Evolutionary conservation across 2,329 filamentous ascomycete genomes (phyloP), one percentile per base, ranked within the genome.

Genomic region (Eutypa lata): DNA sequence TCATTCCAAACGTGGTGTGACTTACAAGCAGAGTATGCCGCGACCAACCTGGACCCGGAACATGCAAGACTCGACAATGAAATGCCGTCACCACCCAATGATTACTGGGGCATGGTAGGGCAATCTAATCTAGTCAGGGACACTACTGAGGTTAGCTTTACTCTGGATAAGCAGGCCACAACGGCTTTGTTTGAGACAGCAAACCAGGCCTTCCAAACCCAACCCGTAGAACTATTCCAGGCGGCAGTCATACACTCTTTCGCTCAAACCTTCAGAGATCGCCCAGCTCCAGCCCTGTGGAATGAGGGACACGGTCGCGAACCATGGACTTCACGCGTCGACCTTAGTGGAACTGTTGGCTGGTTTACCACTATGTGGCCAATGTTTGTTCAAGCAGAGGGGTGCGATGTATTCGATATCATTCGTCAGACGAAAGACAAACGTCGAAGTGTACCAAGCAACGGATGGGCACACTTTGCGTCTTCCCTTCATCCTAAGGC

Each of bases 381-480:
- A 5, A 28, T 52, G 6, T 24, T 48, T 21, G 24, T 40, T n/a
- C n/a, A 31, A 11, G 19, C 24, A 14, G 14, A 43, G 16, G n/a
- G 22, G 13, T 22, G 2, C 21, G n/a, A 28, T 19, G 18, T 49
- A 5, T 19, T 38, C 14, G 46, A 48, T 2, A 28, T 40, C n/a
- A 21, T 54, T 24, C 42, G 49, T 3, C 31, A 37, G 3, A 49
- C 45, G 7, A 54, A 51, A 44, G 49, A 51, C 24, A 13, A 31
- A 10, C 49, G 47, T 13, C 37, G 26, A 8, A 61, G 70, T 2
- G 67, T 69, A 0, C 61, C 59, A 18, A 73, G n/a, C n/a, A 74
- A 49, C 73, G 73, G 0, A 59, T 64, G 35, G 61, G 66, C 0
- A 75, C 74, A 55, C 76, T 76, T 55, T 66, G 70, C 1, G 63